Evolutionary conservation across 2,329 filamentous ascomycete genomes (phyloP).

Genomic region (Chaetomiaceae sp.): DNA sequence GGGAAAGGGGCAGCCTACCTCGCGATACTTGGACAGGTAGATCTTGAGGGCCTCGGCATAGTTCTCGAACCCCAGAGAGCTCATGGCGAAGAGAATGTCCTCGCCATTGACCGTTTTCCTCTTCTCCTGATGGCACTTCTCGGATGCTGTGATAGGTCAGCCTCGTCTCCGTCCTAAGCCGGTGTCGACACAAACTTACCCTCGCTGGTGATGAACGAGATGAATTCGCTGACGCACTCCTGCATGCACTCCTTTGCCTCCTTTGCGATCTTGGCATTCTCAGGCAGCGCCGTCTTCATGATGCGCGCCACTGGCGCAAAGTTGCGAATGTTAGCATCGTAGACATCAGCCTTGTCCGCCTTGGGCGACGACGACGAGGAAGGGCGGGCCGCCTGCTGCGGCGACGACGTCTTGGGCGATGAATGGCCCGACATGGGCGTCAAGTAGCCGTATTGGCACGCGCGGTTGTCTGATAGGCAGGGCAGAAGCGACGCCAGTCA

Average conservation of each 20-base stretch:
- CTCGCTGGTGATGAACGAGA: slow-evolving; percentile 99
- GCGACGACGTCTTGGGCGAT: slow-evolving; percentile 46
- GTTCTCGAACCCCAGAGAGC: slow-evolving; percentile 96
- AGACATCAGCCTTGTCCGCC: slow-evolving; percentile 48
- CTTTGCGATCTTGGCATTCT: slow-evolving; percentile 98
- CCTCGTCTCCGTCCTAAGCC: slow-evolving; percentile 13
- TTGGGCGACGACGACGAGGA: slow-evolving; percentile 42
- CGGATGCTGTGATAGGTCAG: slow-evolving; percentile 64
- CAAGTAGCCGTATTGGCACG: slow-evolving; percentile 22
- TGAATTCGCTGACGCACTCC: slow-evolving; percentile 99
- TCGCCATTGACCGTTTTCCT: slow-evolving; percentile 98
- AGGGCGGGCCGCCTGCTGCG: slow-evolving; percentile 37
- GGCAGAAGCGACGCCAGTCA: slow-evolving; percentile 46
- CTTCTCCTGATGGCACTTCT: slow-evolving; percentile 99
- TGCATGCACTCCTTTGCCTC: slow-evolving; percentile 99
- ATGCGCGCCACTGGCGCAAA: slow-evolving; percentile 96
- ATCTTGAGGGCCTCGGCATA: slow-evolving; percentile 98
- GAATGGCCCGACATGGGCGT: slow-evolving; percentile 56
- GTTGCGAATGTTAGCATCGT: slow-evolving; percentile 91
- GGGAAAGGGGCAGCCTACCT: slow-evolving; percentile 55
- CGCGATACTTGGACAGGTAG: slow-evolving; percentile 93
- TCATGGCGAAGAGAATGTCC: slow-evolving; percentile 98
- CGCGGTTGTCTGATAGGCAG: slow-evolving; percentile 38
- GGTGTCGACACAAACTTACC: slow-evolving; percentile 59
- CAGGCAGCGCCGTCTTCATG: slow-evolving; percentile 96